phyloP scores from a whole-genome alignment of 2,329 filamentous ascomycete genomes.

The Diaporthe ilicicola region DNA sequence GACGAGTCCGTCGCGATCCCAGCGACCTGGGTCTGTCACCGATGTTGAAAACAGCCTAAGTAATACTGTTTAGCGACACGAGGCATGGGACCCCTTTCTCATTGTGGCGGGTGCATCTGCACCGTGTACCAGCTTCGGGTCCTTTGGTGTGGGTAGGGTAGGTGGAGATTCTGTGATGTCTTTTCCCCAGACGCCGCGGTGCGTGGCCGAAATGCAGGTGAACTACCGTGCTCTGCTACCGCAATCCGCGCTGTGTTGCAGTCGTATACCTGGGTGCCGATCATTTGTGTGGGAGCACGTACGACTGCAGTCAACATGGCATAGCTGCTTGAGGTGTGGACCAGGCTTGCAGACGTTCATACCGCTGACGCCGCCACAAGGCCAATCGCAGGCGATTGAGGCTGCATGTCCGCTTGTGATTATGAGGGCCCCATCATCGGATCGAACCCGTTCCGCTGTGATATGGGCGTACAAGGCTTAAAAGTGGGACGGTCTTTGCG shows the following conservation, averaged over 20 bases:
- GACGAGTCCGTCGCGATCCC: not conserved
- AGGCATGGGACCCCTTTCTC: not conserved
- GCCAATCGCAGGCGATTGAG: not conserved
- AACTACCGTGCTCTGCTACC: not conserved
- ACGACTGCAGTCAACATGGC: not conserved
- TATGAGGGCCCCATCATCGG: not conserved
- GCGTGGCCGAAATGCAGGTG: slow-evolving; percentile 8
- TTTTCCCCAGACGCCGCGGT: not conserved
- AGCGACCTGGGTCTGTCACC: not conserved
- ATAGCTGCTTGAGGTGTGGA: slow-evolving; percentile 4
- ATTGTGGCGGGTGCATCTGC: not conserved
- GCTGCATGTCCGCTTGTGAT: not conserved
- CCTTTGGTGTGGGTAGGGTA: slow-evolving; percentile 7
- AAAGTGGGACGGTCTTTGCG: not conserved
- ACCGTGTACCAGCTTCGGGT: not conserved
- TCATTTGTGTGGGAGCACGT: not conserved
- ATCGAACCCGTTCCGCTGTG: not conserved
- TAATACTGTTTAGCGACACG: not conserved
- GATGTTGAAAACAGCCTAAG: not conserved
- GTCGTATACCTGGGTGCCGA: not conserved
- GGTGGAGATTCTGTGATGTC: not conserved
- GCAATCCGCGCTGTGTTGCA: not conserved
- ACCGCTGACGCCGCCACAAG: slow-evolving; percentile 7
- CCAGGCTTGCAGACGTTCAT: slow-evolving; percentile 4
- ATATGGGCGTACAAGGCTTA: not conserved